phyloP scores from a whole-genome alignment of 768 basidiomycete species.

The Austroboletus eburneus region DNA sequence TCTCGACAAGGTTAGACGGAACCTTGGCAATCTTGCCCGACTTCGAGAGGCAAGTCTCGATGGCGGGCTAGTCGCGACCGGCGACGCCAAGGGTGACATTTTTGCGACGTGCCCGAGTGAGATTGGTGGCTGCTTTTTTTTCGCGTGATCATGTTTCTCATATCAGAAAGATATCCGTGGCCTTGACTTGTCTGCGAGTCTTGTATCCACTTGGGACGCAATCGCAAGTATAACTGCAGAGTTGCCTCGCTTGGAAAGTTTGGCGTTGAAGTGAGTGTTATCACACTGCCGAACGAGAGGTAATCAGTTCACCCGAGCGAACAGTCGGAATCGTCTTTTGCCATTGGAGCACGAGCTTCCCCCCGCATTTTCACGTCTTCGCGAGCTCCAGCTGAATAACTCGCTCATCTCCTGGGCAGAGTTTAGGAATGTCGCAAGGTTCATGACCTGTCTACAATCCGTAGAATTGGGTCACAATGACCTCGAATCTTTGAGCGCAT shows the following conservation, averaged over 20 bases:
- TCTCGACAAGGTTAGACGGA: constrained; percentile 71
- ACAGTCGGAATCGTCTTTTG: constrained; percentile 66
- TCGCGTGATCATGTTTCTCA: constrained; percentile 14
- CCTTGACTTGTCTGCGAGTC: constrained; percentile 75
- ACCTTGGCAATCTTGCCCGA: constrained; percentile 59
- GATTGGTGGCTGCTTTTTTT: constrained; percentile 20
- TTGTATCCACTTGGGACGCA: constrained; percentile 67
- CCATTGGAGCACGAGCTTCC: constrained; percentile 34
- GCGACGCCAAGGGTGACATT: constrained; percentile 50
- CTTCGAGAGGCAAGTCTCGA: constrained; percentile 83
- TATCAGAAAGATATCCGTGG: constrained; percentile 59
- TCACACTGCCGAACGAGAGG: constrained; percentile 6
- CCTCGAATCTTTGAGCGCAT: constrained; percentile 35
- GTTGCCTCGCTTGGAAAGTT: constrained; percentile 55
- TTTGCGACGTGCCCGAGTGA: constrained; percentile 63
- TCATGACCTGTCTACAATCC: constrained; percentile 50
- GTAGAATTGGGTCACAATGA: constrained; percentile 74
- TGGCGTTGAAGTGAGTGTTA: constrained; percentile 78
- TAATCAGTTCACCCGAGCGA: constrained; percentile 14
- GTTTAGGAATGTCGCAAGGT: constrained; percentile 44
- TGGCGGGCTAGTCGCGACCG: constrained; percentile 53
- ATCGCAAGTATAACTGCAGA: constrained; percentile 60
- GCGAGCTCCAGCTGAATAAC: constrained; percentile 69
- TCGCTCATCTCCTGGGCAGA: constrained; percentile 73
- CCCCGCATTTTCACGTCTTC: constrained; percentile 47